A percentile compares a stretch with the other conserved stretches of the same genome.
Conservation (phyloP, 805 yeast species). For the Metschnikowia continentalis region DNA sequence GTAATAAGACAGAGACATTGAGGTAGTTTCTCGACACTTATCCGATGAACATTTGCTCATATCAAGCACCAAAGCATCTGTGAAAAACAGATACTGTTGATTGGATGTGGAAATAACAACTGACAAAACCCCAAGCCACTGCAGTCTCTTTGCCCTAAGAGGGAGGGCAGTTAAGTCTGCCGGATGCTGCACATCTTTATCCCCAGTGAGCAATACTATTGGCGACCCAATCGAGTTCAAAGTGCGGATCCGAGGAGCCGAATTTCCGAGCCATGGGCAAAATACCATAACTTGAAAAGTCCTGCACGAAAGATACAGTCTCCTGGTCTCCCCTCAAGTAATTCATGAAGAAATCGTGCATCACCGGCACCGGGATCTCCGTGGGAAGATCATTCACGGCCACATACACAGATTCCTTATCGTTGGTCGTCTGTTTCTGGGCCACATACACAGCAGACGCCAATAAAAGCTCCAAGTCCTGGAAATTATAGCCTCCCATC, state of each 20-base stretch:
- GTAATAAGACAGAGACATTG: too few relatives aligned
- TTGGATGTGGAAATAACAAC: too few relatives aligned
- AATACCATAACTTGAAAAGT: slow-evolving; percentile 17
- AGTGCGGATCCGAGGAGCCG: slow-evolving; percentile 23
- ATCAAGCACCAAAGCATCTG: too few relatives aligned
- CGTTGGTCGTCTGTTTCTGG: slow-evolving; percentile 14
- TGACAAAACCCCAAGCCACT: too few relatives aligned
- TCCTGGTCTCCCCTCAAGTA: slow-evolving; percentile 22
- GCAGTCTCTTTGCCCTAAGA: too few relatives aligned
- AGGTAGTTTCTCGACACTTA: too few relatives aligned
- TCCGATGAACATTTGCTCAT: too few relatives aligned
- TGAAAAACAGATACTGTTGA: too few relatives aligned
- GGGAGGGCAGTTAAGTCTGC: too few relatives aligned
- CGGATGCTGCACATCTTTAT: not conserved
- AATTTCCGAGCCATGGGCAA: slow-evolving; percentile 36
- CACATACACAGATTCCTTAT: slow-evolving; percentile 18
- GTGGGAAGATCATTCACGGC: slow-evolving; percentile 32
- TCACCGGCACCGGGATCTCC: slow-evolving; percentile 30
- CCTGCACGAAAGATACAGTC: slow-evolving; percentile 20
- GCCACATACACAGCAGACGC: slow-evolving; percentile 28
- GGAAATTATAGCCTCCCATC: slow-evolving; percentile 39
- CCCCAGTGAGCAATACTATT: slow-evolving; percentile 24
- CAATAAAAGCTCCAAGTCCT: slow-evolving; percentile 35
- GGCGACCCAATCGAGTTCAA: slow-evolving; percentile 37
- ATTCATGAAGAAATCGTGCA: slow-evolving; percentile 34